Conservation (phyloP, 352 stramenopile species). For the Pythium apleroticum region DNA sequence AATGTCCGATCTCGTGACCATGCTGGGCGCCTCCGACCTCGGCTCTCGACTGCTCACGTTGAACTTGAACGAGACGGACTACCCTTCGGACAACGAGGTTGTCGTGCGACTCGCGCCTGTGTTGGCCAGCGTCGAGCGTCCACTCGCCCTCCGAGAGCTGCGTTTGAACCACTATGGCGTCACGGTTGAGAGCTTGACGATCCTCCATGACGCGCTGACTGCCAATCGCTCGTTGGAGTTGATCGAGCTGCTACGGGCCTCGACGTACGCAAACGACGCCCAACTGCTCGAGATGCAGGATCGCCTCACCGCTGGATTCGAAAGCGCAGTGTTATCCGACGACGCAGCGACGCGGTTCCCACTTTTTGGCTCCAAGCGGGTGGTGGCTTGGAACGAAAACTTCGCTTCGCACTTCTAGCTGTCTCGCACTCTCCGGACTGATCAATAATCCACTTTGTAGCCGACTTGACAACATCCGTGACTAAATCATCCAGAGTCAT, state of each 20-base stretch:
- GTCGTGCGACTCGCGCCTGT: background rate
- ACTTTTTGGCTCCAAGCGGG: too few species aligned
- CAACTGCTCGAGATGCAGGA: too few species aligned
- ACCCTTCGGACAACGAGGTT: background rate
- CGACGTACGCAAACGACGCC: too few species aligned
- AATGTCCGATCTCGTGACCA: background rate
- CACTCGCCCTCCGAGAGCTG: background rate
- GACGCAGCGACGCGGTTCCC: too few species aligned
- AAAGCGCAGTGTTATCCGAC: too few species aligned
- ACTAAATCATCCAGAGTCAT: too few species aligned
- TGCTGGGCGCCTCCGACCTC: background rate
- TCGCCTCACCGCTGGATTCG: too few species aligned
- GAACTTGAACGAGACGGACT: background rate
- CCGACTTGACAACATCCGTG: too few species aligned
- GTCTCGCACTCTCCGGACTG: too few species aligned
- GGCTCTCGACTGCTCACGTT: background rate
- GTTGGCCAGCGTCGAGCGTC: background rate
- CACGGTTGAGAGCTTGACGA: background rate
- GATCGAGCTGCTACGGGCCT: background rate
- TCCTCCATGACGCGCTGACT: background rate
- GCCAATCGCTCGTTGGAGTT: background rate
- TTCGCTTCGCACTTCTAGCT: too few species aligned
- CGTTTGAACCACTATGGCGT: background rate
- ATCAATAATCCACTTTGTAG: too few species aligned
- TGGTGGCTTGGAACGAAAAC: too few species aligned